Base-by-base conservation (phyloP, 352 stramenopile genomes). In the Globisporangium alternatum region DNA sequence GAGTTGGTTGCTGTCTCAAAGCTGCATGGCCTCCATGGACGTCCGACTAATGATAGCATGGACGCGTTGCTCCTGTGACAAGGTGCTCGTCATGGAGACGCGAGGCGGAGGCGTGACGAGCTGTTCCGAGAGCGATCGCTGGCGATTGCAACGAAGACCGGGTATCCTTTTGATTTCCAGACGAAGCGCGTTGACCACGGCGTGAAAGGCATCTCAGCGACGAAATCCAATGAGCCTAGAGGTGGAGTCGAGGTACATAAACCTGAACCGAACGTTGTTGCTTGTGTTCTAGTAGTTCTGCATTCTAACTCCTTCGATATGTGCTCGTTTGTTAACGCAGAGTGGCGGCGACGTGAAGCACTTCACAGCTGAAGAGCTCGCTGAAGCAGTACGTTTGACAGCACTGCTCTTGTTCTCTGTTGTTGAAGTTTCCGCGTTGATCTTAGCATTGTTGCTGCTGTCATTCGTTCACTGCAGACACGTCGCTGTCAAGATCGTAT, bases 41-140 rank as follows among this genome's bases (percentile, higher is more conserved):
- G 9, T 43, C 30, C 6, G 25, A 28, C 30, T 6, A 58, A 30
- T 48, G 37, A 43, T 21, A 22, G 17, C n/a, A 17, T 43, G 8
- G 31, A 45, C 19, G 15, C 10, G 35, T 13, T 30, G 21, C 21
- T 6, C 44, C n/a, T 21, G 31, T 31, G 10, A 12, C n/a, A 31
- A 91, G 83, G 80, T 44, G 75, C 78, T 67, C 76, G 74, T 17
- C 77, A 92, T 65, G 80, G 77, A 65, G 68, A 81, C 25, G 75
- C 78, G n/a, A 80, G 75, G 57, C 70, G 70, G 10, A 68, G 78
- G 65, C 76, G 80, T 1, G 75, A 85, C 1, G 71, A 83, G 54
- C 57, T 88, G 37, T 69, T 84, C 31, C 70, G 59, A 21, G 75
- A 88, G 28, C 74, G 81, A 2, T 77, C 77, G 39, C 68, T 83